Base-by-base conservation (phyloP, 2,329 filamentous ascomycete genomes). In the Knoxdaviesia capensis region DNA sequence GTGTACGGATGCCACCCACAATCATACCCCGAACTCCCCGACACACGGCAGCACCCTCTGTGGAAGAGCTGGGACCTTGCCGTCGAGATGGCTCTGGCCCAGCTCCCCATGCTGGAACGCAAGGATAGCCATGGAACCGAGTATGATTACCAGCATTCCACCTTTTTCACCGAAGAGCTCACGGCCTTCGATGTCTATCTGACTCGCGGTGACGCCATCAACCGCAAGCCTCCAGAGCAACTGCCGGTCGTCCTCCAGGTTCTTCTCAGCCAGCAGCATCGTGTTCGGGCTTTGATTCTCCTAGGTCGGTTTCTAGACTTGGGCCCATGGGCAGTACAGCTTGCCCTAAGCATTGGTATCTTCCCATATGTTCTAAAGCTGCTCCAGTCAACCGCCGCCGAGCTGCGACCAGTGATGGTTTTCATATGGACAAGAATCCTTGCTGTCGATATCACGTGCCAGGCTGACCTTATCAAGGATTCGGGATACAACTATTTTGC, bases 361-460 rank as follows among this genome's bases (percentile, higher is more conserved):
- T 98, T 98, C 58, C 90, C 90, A 0, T 98, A 98, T 54, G 90
- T 98, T n/a, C 65, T 98, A 33, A 98, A 98, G 60, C 67, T 98
- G 30, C 65, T 98, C 11, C 90, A 98, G 57, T 96, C 90, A 5
- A 88, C 92, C 39, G 90, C 90, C 0, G 74, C 85, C 39, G 90
- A 98, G 58, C 63, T 98, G 47, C 96, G 96, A 54, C 88, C 90
- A 0, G 87, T 96, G 46, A 96, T 98, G 90, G 87, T 98, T 5
- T 98, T 96, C 58, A 98, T 98, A 48, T 98, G 90, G 90, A 87
- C 90, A 5, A 75, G 90, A 40, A 85, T 98, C 37, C 74, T 98
- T 48, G 90, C 90, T 6, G 90, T 98, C 5, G 90, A 98, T 54
- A 78, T 90, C 45, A 84, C 83, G 1, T 94, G 90, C 53, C 90